Base-by-base conservation (phyloP, 345 rosid species). In the Rhizophora apiculata region DNA sequence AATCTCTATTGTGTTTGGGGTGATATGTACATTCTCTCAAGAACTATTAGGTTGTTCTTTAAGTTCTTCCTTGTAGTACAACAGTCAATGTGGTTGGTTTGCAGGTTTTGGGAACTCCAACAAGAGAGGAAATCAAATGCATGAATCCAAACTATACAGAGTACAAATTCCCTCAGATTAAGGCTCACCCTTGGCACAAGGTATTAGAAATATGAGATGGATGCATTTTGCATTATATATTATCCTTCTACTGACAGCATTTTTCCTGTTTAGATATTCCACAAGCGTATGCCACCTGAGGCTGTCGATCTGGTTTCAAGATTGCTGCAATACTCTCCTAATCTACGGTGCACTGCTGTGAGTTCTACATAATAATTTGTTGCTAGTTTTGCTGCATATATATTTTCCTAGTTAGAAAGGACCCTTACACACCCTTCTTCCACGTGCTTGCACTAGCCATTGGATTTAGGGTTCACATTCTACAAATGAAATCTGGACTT, bases 131-230 rank as follows among this genome's bases (percentile, higher is more conserved):
- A 85, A 94, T 94, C 60, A 91, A 91, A 71, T 94, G 99, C 86
- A 95, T 95, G 99, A 95, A 95, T 62, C 99, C 99, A 22, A 88
- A 92, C 67, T 95, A 95, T 73, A 95, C 96, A 0, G 99, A 95
- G 73, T 92, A 86, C 82, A 91, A 92, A 67, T 94, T 94, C 68
- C 98, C 98, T 71, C 98, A 94, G 82, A 94, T 94, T 46, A 94
- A 94, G 74, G 98, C 98, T 76, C 98, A 91, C 75, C 98, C 98
- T 8, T 94, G 98, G 98, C 98, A 94, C 80, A 94, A 95, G 96
- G 99, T 94, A 82, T 32, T 20, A 37, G 53, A 21, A 52, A 65
- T 68, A 26, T 62, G 37, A 61, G 39, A 11, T 37, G 36, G 65
- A 65, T 2, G 16, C 59, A 21, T 54, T 49, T 21, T 43, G 18